A percentile compares a stretch with the other conserved stretches of the same genome.
phyloP scores from a whole-genome alignment of 148 eudicot species.

The Nepenthes gracilis region DNA sequence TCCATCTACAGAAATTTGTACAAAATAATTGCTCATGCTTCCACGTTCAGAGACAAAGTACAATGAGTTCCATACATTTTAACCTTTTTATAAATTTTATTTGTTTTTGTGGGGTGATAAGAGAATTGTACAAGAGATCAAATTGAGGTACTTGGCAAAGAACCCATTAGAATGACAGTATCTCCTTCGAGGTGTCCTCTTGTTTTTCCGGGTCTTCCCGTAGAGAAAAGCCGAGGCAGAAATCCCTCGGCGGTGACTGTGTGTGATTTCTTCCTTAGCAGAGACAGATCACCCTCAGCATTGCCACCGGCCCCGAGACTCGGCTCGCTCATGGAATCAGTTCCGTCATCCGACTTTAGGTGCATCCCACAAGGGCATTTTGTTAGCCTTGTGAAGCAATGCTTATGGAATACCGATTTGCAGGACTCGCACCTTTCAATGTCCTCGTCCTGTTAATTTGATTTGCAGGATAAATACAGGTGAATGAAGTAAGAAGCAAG shows the following conservation, averaged over 20 bases:
- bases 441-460: constrained; percentile 47
- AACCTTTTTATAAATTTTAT: too few species aligned
- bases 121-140: constrained; percentile 14
- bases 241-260: constrained; percentile 32
- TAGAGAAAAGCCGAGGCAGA: constrained; percentile 46
- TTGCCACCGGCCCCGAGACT: constrained; percentile 5
- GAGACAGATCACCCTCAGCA: constrained; percentile 15
- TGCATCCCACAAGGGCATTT: constrained; percentile 59
- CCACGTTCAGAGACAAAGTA: too few species aligned
- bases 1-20: too few species aligned
- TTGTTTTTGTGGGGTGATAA: too few species aligned
- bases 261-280: constrained; percentile 26
- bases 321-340: constrained; percentile 7
- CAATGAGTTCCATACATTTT: too few species aligned
- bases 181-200: constrained; percentile 20
- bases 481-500: not conserved
- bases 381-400: constrained; percentile 48
- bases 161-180: constrained; percentile 69
- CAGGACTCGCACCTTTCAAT: constrained; percentile 60
- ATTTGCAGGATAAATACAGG: constrained; percentile 6
- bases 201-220: constrained; percentile 25
- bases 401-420: constrained; percentile 52
- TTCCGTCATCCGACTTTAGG: constrained; percentile 18
- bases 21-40: too few species aligned
- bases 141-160: constrained; percentile 54